A percentile compares a stretch with the other conserved stretches of the same genome.
These are phyloP conservation scores for Botrytis sinoallii DNA, from an alignment of 2,329 filamentous ascomycete species.

Conservation along the genomic window DNA sequence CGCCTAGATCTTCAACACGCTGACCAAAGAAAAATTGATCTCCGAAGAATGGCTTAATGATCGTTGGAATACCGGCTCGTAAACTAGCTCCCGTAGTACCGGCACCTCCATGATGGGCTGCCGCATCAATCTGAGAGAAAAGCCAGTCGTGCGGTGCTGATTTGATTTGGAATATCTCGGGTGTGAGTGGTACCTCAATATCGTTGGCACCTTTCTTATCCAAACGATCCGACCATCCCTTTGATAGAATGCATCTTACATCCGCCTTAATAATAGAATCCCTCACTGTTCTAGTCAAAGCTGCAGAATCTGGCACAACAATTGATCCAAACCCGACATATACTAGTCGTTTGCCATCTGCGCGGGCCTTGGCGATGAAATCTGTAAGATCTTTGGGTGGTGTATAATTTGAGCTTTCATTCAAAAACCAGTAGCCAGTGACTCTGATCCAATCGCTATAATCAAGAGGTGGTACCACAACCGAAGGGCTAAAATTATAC, in stretches of 20 bases:
- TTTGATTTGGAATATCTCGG: constrained; percentile 83
- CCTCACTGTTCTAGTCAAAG: constrained; percentile 88
- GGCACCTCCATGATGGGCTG: constrained; percentile 89
- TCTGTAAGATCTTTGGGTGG: constrained; percentile 72
- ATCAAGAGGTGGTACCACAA: constrained; percentile 91
- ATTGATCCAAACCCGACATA: constrained; percentile 98
- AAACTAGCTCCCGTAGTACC: constrained; percentile 94
- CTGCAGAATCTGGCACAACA: constrained; percentile 83
- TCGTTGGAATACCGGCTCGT: constrained; percentile 85
- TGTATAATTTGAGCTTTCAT: constrained; percentile 67
- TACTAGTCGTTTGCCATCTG: constrained; percentile 84
- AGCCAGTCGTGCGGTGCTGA: constrained; percentile 95
- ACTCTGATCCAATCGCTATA: constrained; percentile 98
- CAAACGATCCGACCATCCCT: constrained; percentile 91
- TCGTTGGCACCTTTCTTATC: constrained; percentile 54
- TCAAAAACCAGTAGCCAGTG: constrained; percentile 96
- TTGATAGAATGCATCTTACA: constrained; percentile 90
- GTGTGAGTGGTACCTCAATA: constrained; percentile 63
- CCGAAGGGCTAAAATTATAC: constrained; percentile 93
- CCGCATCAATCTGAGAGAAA: constrained; percentile 89
- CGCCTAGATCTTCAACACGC: constrained; percentile 87
- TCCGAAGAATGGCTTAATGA: constrained; percentile 95
- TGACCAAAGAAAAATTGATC: constrained; percentile 96
- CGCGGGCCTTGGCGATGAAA: constrained; percentile 81
- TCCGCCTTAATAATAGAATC: constrained; percentile 88